Conservation (phyloP, 352 stramenopile species). For the Thraustochytrium sp. region DNA sequence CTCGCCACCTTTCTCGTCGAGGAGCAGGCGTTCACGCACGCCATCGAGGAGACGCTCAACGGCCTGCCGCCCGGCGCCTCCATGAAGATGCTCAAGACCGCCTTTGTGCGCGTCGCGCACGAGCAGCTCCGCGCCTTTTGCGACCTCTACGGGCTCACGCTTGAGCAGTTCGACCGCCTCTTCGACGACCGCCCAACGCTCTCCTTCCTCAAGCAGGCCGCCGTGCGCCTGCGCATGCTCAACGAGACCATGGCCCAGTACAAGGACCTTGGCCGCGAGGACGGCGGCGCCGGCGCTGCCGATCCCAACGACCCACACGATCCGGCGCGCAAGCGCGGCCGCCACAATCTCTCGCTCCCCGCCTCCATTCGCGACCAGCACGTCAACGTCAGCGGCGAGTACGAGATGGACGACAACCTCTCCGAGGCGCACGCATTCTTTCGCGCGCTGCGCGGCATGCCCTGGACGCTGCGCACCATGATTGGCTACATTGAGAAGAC, state of each 20-base stretch:
- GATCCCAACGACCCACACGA: not conserved
- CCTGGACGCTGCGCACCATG: slow-evolving; percentile 29
- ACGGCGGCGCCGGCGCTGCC: no score
- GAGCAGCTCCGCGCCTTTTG: slow-evolving; percentile 32
- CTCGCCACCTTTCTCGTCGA: slow-evolving; percentile 35
- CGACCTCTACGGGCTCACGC: not conserved
- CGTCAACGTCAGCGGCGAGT: slow-evolving; percentile 9
- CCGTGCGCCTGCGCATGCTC: slow-evolving; percentile 12
- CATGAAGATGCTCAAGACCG: slow-evolving; percentile 30
- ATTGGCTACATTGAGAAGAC: slow-evolving; percentile 23
- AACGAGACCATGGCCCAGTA: slow-evolving; percentile 25
- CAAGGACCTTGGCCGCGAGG: not conserved
- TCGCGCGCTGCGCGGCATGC: slow-evolving; percentile 15
- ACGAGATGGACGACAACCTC: slow-evolving; percentile 34
- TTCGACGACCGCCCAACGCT: slow-evolving; percentile 12
- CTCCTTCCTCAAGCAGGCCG: slow-evolving; percentile 25
- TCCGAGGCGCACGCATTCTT: slow-evolving; percentile 11
- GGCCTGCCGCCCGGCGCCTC: not conserved
- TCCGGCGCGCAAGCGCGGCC: not conserved
- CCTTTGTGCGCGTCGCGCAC: slow-evolving; percentile 30
- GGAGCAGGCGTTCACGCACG: slow-evolving; percentile 19
- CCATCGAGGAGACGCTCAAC: not conserved
- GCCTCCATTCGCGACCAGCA: not conserved
- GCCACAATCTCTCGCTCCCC: not conserved
- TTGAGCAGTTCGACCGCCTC: slow-evolving; percentile 29